Percentiles rank a stretch among this genome's conserved stretches.
Evolutionary conservation across 345 rosid species (phyloP).

Genomic region (Eucalyptus curtisii): DNA sequence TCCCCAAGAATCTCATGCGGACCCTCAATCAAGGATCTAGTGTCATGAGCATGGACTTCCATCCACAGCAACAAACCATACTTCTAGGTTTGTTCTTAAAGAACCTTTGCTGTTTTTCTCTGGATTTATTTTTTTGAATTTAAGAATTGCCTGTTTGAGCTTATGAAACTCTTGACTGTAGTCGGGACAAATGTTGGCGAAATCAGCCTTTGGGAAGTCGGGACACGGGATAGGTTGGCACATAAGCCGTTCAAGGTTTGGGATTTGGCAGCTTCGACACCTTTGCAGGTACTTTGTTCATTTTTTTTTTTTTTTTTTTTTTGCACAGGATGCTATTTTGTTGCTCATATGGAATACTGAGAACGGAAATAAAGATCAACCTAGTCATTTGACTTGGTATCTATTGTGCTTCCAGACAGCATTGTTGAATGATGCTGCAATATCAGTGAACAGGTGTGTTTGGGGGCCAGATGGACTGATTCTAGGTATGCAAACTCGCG

Average conservation of each 20-base stretch:
- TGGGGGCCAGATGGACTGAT: slow-evolving; percentile 59
- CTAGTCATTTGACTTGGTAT: neutral
- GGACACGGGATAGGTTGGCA: slow-evolving; percentile 22
- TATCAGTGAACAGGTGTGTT: slow-evolving; percentile 49
- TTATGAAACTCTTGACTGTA: neutral
- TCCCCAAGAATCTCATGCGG: slow-evolving; percentile 17
- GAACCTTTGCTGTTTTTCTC: neutral
- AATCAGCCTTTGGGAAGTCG: slow-evolving; percentile 33
- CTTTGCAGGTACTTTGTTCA: slow-evolving; percentile 17
- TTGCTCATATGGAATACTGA: neutral
- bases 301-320: neutral
- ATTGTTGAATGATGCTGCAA: slow-evolving; percentile 42
- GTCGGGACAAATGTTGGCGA: slow-evolving; percentile 43
- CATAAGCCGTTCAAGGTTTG: slow-evolving; percentile 32
- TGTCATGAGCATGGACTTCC: slow-evolving; percentile 48
- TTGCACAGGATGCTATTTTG: neutral
- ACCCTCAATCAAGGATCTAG: slow-evolving; percentile 27
- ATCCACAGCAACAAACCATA: slow-evolving; percentile 34
- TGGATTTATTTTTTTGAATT: neutral
- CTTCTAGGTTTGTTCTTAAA: slow-evolving; percentile 19
- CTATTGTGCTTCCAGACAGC: slow-evolving; percentile 16
- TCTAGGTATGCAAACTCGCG: slow-evolving; percentile 23
- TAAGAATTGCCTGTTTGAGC: neutral
- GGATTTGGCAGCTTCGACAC: slow-evolving; percentile 21
- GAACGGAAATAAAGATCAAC: neutral